Evolutionary conservation across 2,329 filamentous ascomycete genomes (phyloP).

Genomic region (Cladophialophora bantiana): DNA sequence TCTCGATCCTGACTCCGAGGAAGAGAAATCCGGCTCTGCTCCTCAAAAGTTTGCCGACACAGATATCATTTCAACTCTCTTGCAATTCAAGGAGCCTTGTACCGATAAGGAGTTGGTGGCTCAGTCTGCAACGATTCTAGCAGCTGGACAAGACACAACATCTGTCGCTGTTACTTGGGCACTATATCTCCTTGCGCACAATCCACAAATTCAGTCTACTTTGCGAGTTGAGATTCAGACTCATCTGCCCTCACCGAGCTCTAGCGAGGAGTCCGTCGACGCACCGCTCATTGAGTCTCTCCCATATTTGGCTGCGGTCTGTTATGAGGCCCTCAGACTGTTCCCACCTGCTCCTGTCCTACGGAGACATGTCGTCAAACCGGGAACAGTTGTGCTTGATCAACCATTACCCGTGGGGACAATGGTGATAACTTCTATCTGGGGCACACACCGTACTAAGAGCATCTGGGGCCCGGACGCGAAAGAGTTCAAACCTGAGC

Average conservation of each 20-base stretch:
- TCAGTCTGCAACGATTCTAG: slow-evolving; percentile 88
- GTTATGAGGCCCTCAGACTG: slow-evolving; percentile 77
- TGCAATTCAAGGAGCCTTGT: slow-evolving; percentile 55
- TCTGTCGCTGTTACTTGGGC: slow-evolving; percentile 42
- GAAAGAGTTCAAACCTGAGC: slow-evolving; percentile 75
- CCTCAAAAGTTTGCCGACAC: slow-evolving; percentile 15
- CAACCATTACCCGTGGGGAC: slow-evolving; percentile 74
- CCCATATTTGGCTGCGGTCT: slow-evolving; percentile 80
- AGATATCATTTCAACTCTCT: slow-evolving; percentile 22
- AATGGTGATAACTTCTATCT: slow-evolving; percentile 67
- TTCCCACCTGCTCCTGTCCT: slow-evolving; percentile 73
- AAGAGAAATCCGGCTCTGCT: slow-evolving; percentile 1
- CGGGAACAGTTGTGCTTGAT: slow-evolving; percentile 69
- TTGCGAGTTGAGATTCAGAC: slow-evolving; percentile 41
- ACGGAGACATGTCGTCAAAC: slow-evolving; percentile 63
- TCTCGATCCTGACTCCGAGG: slow-evolving; percentile 9
- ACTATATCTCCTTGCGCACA: slow-evolving; percentile 40
- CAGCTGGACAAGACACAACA: slow-evolving; percentile 60
- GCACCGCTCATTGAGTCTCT: slow-evolving; percentile 68
- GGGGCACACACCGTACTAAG: slow-evolving; percentile 72
- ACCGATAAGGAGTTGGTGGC: slow-evolving; percentile 80
- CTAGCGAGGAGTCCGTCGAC: slow-evolving; percentile 28
- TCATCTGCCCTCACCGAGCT: slow-evolving; percentile 40
- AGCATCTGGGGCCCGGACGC: slow-evolving; percentile 80
- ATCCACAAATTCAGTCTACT: slow-evolving; percentile 40